phyloP scores from a whole-genome alignment of 2,329 filamentous ascomycete species.

The Venturia oleaginea region DNA sequence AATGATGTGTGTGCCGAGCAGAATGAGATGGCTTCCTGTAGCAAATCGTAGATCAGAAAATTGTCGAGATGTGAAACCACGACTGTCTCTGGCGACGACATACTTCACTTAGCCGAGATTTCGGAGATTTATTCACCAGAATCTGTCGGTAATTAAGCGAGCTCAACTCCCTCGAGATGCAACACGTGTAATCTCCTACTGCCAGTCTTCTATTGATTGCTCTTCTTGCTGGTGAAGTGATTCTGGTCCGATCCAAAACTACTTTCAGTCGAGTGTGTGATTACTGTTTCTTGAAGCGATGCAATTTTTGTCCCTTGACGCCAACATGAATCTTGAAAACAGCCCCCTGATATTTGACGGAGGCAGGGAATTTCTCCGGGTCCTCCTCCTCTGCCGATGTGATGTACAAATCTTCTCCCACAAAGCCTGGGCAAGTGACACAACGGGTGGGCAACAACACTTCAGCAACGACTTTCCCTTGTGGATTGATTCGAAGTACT shows the following conservation, averaged over 20 bases:
- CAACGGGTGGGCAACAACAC: slow-evolving; percentile 68
- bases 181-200: not conserved
- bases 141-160: not conserved
- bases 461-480: slow-evolving; percentile 64
- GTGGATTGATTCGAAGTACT: slow-evolving; percentile 64
- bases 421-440: slow-evolving; percentile 74
- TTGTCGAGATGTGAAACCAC: not conserved
- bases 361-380: slow-evolving; percentile 53
- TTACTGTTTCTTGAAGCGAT: slow-evolving; percentile 31
- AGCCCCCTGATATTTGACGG: slow-evolving; percentile 56
- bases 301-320: slow-evolving; percentile 52
- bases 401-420: slow-evolving; percentile 65
- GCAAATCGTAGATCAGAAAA: not conserved
- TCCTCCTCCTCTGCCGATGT: slow-evolving; percentile 53
- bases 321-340: slow-evolving; percentile 73
- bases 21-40: not conserved
- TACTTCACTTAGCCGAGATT: not conserved
- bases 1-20: not conserved
- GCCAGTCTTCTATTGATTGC: not conserved
- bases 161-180: not conserved
- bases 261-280: not conserved
- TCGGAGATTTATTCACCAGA: not conserved
- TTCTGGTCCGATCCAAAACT: too few relatives aligned
- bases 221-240: too few relatives aligned
- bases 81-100: not conserved